A percentile compares a stretch with the other conserved stretches of the same genome.
These are phyloP conservation scores for Daldinia eschscholtzii DNA, from an alignment of 2,329 filamentous ascomycete genomes.

Conservation along the genomic window DNA sequence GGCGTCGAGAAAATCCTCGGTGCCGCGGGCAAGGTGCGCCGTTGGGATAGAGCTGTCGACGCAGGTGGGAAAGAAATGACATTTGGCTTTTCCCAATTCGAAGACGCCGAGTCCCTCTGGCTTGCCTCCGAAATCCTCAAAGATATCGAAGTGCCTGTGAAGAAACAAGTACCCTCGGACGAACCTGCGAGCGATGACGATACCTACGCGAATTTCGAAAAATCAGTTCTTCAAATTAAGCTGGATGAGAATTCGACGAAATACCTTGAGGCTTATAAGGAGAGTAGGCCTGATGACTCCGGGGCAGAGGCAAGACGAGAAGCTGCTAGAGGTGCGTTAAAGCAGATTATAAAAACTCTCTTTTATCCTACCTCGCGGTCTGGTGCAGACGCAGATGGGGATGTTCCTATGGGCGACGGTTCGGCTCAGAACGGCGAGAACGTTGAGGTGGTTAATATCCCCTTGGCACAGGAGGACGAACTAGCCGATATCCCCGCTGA, in stretches of 20 bases:
- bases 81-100: constrained; percentile 96
- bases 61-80: constrained; percentile 76
- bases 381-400: constrained; percentile 72
- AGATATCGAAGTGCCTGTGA: constrained; percentile 83
- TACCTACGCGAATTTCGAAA: constrained; percentile 70
- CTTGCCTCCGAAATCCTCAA: constrained; percentile 87
- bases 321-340: constrained; percentile 75
- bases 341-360: constrained; percentile 76
- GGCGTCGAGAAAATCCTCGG: constrained; percentile 82
- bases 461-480: constrained; percentile 89
- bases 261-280: constrained; percentile 86
- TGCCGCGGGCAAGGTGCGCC: constrained; percentile 81
- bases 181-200: constrained; percentile 59
- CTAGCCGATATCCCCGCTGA: constrained; percentile 94
- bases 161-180: constrained; percentile 73
- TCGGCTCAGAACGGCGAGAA: constrained; percentile 69
- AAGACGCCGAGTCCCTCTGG: constrained; percentile 88
- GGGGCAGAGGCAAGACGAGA: constrained; percentile 76
- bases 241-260: constrained; percentile 86
- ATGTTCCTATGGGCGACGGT: constrained; percentile 75
- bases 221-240: constrained; percentile 76
- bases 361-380: constrained; percentile 72
- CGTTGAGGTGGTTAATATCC: constrained; percentile 90
- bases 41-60: constrained; percentile 85
- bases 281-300: constrained; percentile 72